Evolutionary conservation across 805 yeast genomes (phyloP), one percentile per base, ranked within the genome.

Genomic region (Candida fluviatilis): DNA sequence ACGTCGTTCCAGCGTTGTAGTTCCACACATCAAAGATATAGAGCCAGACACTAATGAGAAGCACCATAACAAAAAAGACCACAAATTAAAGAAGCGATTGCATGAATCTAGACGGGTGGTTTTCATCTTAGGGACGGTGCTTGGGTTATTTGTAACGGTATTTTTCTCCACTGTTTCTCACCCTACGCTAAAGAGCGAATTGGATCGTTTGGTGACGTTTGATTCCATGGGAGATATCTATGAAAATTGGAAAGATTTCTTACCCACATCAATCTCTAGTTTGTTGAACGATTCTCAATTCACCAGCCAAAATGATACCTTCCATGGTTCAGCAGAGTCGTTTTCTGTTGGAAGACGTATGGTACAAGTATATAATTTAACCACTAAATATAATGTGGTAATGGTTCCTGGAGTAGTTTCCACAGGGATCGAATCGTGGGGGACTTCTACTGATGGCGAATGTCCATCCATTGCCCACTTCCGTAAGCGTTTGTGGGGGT

Each of bases 401-500:
- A 75, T 93, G 81, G 87, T 93, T 14, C 99, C 99, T 0, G 99
- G 99, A 3, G 97, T 91, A 11, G 86, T 87, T 38, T 85, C 96
- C 21, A 90, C 98, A 0, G 97, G 97, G 3, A 70, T 93, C 26
- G 99, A 93, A 60, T 81, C 89, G 35, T 93, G 99, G 99, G 83
- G 95, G 0, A 67, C 86, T 2, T 89, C 89, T 8, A 74, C 82
- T 4, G 76, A 68, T 2, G 71, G 69, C 6, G 93, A 81, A 5
- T 93, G 99, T 58, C 93, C 95, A 3, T 75, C 88, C 27, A 77
- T 81, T 42, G 73, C 80, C 7, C 95, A 91, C 59, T 93, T 91
- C 64, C 72, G 99, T 36, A 90, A 89, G 55, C 70, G 98, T 48
- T 59, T 93, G 40, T 93, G 99, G 99, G 99, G 99, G 0, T 87